Conservation (phyloP, 139 green algal genomes). For the Microglena sp. region DNA sequence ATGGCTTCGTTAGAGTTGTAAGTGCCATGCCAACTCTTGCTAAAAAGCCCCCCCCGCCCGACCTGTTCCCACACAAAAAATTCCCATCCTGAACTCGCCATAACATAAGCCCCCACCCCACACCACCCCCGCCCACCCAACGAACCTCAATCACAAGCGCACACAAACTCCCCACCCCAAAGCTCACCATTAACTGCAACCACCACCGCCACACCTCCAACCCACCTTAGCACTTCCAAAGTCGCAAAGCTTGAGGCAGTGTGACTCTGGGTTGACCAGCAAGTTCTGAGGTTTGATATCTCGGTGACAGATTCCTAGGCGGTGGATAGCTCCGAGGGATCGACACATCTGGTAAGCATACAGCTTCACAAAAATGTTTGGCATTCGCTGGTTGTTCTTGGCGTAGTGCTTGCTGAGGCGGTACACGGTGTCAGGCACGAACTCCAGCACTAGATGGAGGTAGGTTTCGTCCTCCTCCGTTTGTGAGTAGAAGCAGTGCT, state of each 20-base stretch:
- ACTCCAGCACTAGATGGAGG: constrained; percentile 98
- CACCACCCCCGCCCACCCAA: background rate
- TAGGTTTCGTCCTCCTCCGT: constrained; percentile 77
- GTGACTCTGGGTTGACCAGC: constrained; percentile 83
- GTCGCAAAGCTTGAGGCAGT: constrained; percentile 97
- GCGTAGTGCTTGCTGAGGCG: constrained; percentile 92
- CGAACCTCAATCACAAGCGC: background rate
- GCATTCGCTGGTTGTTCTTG: constrained; percentile 89
- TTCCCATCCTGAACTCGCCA: no score
- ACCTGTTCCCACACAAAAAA: no score
- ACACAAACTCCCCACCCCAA: background rate
- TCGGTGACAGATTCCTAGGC: constrained; percentile 79
- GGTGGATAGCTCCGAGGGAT: constrained; percentile 75
- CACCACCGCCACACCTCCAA: no score
- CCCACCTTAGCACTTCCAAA: constrained; percentile 98
- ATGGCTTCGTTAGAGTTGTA: no score
- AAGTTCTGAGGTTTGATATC: constrained; percentile 95
- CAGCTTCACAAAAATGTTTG: constrained; percentile 86
- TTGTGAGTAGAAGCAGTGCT: constrained; percentile 95
- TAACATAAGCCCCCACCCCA: no score
- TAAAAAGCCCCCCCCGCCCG: no score
- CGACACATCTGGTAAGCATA: constrained; percentile 93
- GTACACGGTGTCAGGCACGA: constrained; percentile 96
- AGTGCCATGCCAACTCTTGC: no score
- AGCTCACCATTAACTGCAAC: background rate